Evolutionary conservation across 2,329 filamentous ascomycete species (phyloP), one percentile per base, ranked within the genome.

Genomic region (Clonostachys byssicola): DNA sequence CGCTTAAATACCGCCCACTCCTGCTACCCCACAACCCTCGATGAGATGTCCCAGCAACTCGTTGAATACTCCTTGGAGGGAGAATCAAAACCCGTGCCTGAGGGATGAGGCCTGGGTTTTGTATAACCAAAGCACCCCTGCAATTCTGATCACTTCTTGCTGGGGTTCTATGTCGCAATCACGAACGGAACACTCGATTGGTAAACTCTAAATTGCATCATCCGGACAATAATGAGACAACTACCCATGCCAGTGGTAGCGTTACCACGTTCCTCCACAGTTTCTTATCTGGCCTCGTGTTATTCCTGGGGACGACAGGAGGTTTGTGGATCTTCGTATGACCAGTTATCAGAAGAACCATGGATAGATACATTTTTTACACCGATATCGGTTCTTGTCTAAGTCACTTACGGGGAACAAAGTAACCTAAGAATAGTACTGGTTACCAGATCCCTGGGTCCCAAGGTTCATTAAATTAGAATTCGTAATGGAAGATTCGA

Each of bases 361-460:
- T 10, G 23, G 10, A 1, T 9, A 30, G 23, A 30, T 3, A 30
- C 23, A 10, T 9, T 30, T 6, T 10, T 10, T 10, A 9, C 3
- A 10, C 23, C 23, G 23, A 30, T 30, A 30, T 30, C 23, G 23
- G 3, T 30, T 30, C 23, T 30, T 10, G 3, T 10, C 23, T 4
- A 30, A 30, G 6, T 30, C 23, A 30, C 8, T 30, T 30, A 10
- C 23, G 23, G 23, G 23, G 23, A 30, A 1, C 80, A 82, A 49
- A 86, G 68, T 62, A 86, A 86, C 5, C 78, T 74, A 4, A 85
- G 71, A 52, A 83, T 85, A 53, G 85, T 80, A 33, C 49, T 48
- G 9, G 56, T 52, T 18, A 54, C 46, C n/a, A 45, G 44, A 2
- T 53, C 51, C 10, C 45, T 12, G 53, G 51, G 9, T 54, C 40